Evolutionary conservation across 2,329 filamentous ascomycete species (phyloP).

Genomic region (Aspergillus costaricaensis): DNA sequence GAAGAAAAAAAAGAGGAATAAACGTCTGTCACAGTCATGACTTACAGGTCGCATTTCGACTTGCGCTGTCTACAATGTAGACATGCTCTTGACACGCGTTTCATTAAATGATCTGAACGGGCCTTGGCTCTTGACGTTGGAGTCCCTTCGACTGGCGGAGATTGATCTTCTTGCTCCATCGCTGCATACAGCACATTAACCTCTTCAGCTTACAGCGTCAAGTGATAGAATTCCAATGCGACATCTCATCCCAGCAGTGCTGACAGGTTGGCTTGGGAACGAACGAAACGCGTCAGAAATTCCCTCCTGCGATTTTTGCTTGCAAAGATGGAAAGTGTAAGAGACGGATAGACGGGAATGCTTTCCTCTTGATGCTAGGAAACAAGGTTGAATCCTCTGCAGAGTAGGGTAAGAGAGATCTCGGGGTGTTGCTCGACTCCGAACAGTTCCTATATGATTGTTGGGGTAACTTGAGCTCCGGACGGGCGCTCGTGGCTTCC

Average conservation of each 20-base stretch:
- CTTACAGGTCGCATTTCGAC: slow-evolving; percentile 55
- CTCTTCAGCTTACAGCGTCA: background rate
- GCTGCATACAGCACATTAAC: background rate
- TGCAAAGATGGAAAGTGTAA: background rate
- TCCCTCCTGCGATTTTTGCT: background rate
- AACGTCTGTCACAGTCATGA: slow-evolving; percentile 11
- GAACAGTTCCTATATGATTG: background rate
- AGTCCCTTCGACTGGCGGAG: slow-evolving; percentile 15
- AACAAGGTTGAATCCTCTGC: background rate
- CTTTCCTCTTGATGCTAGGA: background rate
- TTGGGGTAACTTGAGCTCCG: background rate
- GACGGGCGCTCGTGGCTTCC: slow-evolving; percentile 8
- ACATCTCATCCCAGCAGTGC: slow-evolving; percentile 1
- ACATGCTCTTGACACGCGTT: slow-evolving; percentile 52
- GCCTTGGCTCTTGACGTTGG: slow-evolving; percentile 19
- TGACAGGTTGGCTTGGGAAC: background rate
- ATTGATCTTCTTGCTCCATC: slow-evolving; percentile 23
- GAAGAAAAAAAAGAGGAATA: background rate
- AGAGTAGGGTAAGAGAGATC: background rate
- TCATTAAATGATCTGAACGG: slow-evolving; percentile 39
- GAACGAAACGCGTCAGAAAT: background rate
- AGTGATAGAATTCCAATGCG: background rate
- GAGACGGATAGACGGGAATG: background rate
- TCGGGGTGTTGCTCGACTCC: background rate
- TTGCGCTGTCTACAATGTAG: slow-evolving; percentile 53